phyloP scores from a whole-genome alignment of 2,329 filamentous ascomycete genomes.

The Sclerotiophoma versabilis region DNA sequence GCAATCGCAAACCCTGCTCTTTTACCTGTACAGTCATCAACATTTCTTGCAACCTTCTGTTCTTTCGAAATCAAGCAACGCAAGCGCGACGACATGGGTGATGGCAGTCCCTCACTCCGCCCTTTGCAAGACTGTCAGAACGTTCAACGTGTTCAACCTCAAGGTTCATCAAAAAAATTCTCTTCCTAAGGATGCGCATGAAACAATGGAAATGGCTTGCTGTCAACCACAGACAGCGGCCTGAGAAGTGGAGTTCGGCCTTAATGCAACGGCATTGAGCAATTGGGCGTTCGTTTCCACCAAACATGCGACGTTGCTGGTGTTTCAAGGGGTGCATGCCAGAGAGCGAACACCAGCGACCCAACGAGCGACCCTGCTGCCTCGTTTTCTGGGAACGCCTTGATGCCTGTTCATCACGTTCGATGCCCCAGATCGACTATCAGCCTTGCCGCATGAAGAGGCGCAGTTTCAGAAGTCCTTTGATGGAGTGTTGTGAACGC shows the following conservation, averaged over 20 bases:
- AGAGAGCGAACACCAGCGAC: constrained; percentile 28
- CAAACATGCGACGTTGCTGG: constrained; percentile 36
- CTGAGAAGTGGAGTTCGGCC: constrained; percentile 1
- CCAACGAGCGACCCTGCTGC: constrained; percentile 34
- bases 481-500: background rate
- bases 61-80: no score
- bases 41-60: no score
- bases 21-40: no score
- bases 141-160: no score
- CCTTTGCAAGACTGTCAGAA: no score
- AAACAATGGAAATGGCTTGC: constrained; percentile 14
- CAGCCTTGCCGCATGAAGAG: constrained; percentile 25
- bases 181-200: constrained; percentile 10
- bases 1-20: no score
- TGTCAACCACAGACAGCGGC: constrained; percentile 19
- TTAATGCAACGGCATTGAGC: constrained; percentile 9
- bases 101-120: no score
- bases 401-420: constrained; percentile 16
- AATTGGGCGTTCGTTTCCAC: constrained; percentile 10
- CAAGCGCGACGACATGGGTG: no score
- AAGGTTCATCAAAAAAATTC: no score
- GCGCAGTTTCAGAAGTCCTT: constrained; percentile 28
- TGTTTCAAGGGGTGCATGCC: constrained; percentile 37
- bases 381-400: constrained; percentile 29
- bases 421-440: constrained; percentile 12